Evolutionary conservation across 2,329 filamentous ascomycete species (phyloP).

Genomic region (Alternaria solani): DNA sequence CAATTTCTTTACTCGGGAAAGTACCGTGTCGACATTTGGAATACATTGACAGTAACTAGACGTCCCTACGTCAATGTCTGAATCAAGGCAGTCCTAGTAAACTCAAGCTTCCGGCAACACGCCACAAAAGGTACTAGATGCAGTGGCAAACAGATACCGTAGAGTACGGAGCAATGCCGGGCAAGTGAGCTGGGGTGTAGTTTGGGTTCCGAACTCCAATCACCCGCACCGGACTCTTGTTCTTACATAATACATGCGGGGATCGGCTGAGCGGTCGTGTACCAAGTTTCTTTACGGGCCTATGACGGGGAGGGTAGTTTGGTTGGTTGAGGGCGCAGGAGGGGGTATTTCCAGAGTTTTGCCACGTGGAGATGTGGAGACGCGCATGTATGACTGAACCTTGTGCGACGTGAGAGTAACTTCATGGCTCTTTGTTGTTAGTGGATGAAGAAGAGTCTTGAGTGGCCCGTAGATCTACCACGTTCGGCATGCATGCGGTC

Average conservation of each 20-base stretch:
- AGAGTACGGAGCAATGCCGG: neutral
- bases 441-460: neutral
- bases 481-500: neutral
- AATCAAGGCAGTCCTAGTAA: neutral
- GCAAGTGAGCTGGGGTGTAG: neutral
- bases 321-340: neutral
- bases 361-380: neutral
- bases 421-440: neutral
- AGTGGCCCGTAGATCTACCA: neutral
- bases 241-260: neutral
- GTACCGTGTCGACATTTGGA: neutral
- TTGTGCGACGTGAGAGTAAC: constrained; percentile 5
- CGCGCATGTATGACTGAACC: neutral
- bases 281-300: neutral
- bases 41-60: neutral
- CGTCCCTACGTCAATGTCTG: neutral
- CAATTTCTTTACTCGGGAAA: neutral
- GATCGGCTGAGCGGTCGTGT: neutral
- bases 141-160: neutral
- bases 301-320: neutral
- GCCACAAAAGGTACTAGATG: neutral
- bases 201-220: constrained; percentile 1
- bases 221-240: neutral
- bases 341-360: neutral
- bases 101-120: neutral